phyloP scores from a whole-genome alignment of 2,329 filamentous ascomycete genomes.

The Paecilomyces formosus region DNA sequence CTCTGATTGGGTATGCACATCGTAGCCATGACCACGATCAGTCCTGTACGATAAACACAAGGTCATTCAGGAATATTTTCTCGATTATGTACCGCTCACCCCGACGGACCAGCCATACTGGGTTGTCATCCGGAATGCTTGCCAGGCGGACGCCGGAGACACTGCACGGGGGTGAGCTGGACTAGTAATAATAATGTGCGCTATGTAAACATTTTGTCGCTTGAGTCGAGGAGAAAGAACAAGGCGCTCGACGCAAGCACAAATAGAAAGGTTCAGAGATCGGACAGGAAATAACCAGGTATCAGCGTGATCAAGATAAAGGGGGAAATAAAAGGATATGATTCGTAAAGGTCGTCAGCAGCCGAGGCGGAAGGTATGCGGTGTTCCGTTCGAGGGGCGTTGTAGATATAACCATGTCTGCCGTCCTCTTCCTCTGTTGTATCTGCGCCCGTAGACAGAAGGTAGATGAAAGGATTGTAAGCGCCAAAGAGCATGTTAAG shows the following conservation, averaged over 20 bases:
- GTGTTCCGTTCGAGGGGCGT: not conserved
- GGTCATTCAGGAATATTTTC: not conserved
- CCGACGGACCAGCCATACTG: not conserved
- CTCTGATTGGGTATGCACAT: not conserved
- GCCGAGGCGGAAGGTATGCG: not conserved
- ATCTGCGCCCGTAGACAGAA: not conserved
- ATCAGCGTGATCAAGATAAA: not conserved
- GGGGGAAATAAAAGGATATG: not conserved
- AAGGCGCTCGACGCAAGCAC: not conserved
- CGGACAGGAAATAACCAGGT: not conserved
- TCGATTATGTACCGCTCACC: not conserved
- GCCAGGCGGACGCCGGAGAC: not conserved
- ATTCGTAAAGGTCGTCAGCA: constrained; percentile 2
- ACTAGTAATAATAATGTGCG: not conserved
- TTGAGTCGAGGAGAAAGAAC: not conserved
- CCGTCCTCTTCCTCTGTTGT: not conserved
- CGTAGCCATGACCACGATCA: not conserved
- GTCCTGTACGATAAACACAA: not conserved
- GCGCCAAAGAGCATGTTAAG: not conserved
- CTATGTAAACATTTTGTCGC: not conserved
- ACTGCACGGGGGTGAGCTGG: not conserved
- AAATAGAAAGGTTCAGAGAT: not conserved
- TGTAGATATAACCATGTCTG: not conserved
- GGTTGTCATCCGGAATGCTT: not conserved
- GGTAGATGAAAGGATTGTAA: not conserved